A percentile compares a stretch with the other conserved stretches of the same genome.
These are phyloP conservation scores for Aspergillus sergii DNA, from an alignment of 2,329 filamentous ascomycete genomes.

Conservation along the genomic window DNA sequence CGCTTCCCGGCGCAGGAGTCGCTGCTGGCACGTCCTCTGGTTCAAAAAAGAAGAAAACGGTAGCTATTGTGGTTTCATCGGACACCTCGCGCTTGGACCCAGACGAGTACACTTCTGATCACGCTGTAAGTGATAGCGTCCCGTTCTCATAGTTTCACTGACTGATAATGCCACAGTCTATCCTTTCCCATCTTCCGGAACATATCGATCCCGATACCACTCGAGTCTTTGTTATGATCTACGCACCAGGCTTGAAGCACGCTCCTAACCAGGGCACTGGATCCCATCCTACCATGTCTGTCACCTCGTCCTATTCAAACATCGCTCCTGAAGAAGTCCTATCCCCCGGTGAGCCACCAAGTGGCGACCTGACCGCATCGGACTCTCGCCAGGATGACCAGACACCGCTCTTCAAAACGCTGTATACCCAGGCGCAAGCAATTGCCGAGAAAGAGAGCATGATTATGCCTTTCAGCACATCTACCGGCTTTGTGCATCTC, in stretches of 20 bases:
- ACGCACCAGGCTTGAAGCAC: slow-evolving; percentile 78
- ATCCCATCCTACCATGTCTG: slow-evolving; percentile 60
- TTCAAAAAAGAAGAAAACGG: slow-evolving; percentile 67
- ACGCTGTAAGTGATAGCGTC: slow-evolving; percentile 67
- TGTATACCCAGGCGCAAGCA: slow-evolving; percentile 76
- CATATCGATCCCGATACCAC: slow-evolving; percentile 72
- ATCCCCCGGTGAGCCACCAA: slow-evolving; percentile 40
- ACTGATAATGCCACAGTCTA: slow-evolving; percentile 58
- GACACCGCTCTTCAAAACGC: slow-evolving; percentile 70
- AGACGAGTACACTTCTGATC: slow-evolving; percentile 65
- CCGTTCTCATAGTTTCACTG: neutral
- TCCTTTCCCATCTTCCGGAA: slow-evolving; percentile 84
- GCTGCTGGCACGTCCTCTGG: slow-evolving; percentile 31
- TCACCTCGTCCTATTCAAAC: slow-evolving; percentile 86
- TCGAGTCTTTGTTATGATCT: slow-evolving; percentile 86
- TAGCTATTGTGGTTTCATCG: slow-evolving; percentile 87
- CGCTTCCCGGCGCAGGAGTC: slow-evolving; percentile 35
- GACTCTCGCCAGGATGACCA: slow-evolving; percentile 36
- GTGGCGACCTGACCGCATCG: slow-evolving; percentile 54
- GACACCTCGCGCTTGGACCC: slow-evolving; percentile 65
- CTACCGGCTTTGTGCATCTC: slow-evolving; percentile 82
- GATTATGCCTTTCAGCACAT: slow-evolving; percentile 84
- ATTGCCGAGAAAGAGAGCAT: slow-evolving; percentile 84
- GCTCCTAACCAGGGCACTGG: slow-evolving; percentile 40
- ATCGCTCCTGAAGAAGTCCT: slow-evolving; percentile 72